Evolutionary conservation across 1,284 basidiomycete species (phyloP).

Genomic region (Rhodotorula sp.): DNA sequence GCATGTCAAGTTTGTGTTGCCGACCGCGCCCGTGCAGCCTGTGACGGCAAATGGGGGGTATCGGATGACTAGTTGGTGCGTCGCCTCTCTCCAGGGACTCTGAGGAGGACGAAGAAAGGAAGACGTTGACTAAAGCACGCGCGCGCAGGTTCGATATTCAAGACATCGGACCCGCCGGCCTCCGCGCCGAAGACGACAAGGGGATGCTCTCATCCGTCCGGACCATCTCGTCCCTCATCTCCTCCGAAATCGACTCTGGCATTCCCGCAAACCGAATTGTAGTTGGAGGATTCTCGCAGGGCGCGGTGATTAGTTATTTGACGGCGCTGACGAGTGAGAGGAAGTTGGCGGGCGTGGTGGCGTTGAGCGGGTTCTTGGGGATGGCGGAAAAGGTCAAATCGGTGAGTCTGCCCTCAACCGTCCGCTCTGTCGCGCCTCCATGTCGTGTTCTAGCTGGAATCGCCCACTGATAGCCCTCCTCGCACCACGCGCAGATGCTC

Average conservation of each 20-base stretch:
- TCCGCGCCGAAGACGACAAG: slow-evolving; percentile 61
- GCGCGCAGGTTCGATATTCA: slow-evolving; percentile 68
- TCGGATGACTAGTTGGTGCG: slow-evolving; percentile 67
- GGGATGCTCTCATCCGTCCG: slow-evolving; percentile 67
- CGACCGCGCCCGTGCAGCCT: slow-evolving; percentile 61
- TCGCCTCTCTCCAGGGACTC: background rate
- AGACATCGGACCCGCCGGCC: slow-evolving; percentile 53
- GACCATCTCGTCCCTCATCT: slow-evolving; percentile 66
- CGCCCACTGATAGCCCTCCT: too few relatives aligned
- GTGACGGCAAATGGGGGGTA: slow-evolving; percentile 63
- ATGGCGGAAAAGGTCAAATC: slow-evolving; percentile 63
- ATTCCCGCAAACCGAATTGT: slow-evolving; percentile 50
- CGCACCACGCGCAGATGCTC: slow-evolving; percentile 54
- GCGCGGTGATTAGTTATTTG: slow-evolving; percentile 52
- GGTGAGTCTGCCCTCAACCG: slow-evolving; percentile 52
- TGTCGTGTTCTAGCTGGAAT: too few relatives aligned
- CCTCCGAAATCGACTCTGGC: slow-evolving; percentile 68
- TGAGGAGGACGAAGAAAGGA: too few relatives aligned
- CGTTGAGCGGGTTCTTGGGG: slow-evolving; percentile 74
- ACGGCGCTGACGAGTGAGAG: slow-evolving; percentile 66
- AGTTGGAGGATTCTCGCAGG: slow-evolving; percentile 87
- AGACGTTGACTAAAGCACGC: background rate
- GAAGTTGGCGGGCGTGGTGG: slow-evolving; percentile 68
- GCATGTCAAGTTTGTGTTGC: slow-evolving; percentile 57
- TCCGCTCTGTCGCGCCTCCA: background rate